Conservation (phyloP, 2,329 filamentous ascomycete genomes). For the Aspergillus tanneri region DNA sequence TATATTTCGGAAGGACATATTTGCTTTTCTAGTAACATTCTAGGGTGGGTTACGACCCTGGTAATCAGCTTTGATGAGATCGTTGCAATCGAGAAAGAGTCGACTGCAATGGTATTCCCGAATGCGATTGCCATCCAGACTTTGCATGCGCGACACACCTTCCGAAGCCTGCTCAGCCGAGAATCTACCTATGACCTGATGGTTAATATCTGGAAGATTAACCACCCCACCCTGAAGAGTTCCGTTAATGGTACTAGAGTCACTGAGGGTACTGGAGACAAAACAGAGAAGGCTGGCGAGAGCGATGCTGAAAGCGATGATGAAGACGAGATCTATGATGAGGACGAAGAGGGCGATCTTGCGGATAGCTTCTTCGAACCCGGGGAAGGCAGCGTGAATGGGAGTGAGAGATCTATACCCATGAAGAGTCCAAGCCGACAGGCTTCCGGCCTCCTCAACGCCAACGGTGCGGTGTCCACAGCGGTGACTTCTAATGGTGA, state of each 20-base stretch:
- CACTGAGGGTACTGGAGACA: conserved; percentile 79
- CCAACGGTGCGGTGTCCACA: conserved; percentile 35
- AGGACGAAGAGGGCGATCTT: conserved; percentile 53
- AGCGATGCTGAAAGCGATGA: conserved; percentile 74
- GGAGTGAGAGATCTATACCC: conserved; percentile 50
- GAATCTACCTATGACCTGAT: conserved; percentile 97
- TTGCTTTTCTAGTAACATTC: conserved; percentile 98
- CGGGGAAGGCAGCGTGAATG: conserved; percentile 54
- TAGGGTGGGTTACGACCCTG: conserved; percentile 95
- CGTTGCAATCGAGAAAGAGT: conserved; percentile 94
- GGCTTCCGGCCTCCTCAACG: conserved; percentile 56
- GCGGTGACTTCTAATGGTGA: conserved; percentile 38
- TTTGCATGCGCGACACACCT: conserved; percentile 89
- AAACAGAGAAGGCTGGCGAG: conserved; percentile 74
- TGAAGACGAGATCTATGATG: conserved; percentile 61
- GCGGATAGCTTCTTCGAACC: conserved; percentile 62
- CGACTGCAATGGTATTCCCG: conserved; percentile 90
- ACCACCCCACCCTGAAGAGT: conserved; percentile 86
- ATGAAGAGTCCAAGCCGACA: conserved; percentile 66
- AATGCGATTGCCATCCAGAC: conserved; percentile 98
- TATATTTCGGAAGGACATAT: conserved; percentile 97
- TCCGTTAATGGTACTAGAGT: conserved; percentile 85
- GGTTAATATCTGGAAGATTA: conserved; percentile 97
- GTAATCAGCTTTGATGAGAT: conserved; percentile 99
- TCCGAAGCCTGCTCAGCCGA: conserved; percentile 89